These are phyloP conservation scores for Apiospora phragmitis DNA, from an alignment of 2,329 filamentous ascomycete genomes.

Conservation along the genomic window DNA sequence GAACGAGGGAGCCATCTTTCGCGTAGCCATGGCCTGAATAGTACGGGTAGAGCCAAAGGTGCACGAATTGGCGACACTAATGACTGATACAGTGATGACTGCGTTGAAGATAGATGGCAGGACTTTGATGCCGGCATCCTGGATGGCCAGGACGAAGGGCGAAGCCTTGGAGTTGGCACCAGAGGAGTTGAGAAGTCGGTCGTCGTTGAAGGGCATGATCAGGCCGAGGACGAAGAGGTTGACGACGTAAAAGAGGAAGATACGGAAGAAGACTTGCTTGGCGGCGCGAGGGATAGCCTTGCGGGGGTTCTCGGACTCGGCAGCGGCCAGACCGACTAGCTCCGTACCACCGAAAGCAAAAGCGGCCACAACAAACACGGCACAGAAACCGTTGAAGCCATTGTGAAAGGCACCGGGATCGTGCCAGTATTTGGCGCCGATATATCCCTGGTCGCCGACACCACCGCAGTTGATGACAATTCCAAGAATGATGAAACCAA, in stretches of 20 bases:
- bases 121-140: constrained; percentile 49
- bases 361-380: constrained; percentile 52
- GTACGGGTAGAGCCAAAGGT: constrained; percentile 52
- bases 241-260: constrained; percentile 53
- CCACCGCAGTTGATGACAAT: constrained; percentile 61
- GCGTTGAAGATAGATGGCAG: constrained; percentile 55
- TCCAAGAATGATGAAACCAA: constrained; percentile 65
- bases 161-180: constrained; percentile 46
- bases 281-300: constrained; percentile 50
- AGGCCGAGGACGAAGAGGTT: constrained; percentile 53
- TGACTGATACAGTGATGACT: constrained; percentile 52
- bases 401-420: constrained; percentile 55
- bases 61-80: constrained; percentile 53
- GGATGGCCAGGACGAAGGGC: constrained; percentile 53
- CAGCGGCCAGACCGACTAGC: constrained; percentile 52
- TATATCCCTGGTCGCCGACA: constrained; percentile 56
- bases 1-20: constrained; percentile 54
- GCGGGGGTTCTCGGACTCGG: constrained; percentile 50
- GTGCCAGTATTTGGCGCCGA: constrained; percentile 62
- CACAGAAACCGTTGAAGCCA: constrained; percentile 51
- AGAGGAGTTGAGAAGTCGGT: constrained; percentile 37
- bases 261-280: constrained; percentile 57
- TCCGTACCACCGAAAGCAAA: constrained; percentile 55
- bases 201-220: constrained; percentile 45
- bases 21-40: constrained; percentile 49